Percentiles rank a stretch among this genome's conserved stretches.
phyloP scores from a whole-genome alignment of 73 alveolate genomes.

The Uronychia binucleata region DNA sequence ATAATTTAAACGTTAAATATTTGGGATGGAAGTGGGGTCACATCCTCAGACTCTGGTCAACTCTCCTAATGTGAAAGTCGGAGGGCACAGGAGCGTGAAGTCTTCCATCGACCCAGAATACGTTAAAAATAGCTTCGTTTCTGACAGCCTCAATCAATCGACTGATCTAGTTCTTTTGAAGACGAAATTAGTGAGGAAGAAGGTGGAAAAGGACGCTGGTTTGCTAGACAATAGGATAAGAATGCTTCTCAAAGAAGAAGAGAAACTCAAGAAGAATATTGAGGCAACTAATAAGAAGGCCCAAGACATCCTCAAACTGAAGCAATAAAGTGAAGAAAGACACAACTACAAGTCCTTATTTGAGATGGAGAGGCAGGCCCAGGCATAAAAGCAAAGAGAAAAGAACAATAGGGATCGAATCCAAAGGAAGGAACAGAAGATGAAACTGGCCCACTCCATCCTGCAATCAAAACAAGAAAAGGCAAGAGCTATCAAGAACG shows the following conservation, averaged over 20 bases:
- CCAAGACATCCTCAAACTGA: not conserved
- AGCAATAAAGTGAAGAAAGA: conserved; percentile 16
- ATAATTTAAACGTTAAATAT: no score
- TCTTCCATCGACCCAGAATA: no score
- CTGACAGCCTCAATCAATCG: not conserved
- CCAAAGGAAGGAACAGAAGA: not conserved
- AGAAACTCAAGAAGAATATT: conserved; percentile 11
- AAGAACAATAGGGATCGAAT: not conserved
- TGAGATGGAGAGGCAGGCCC: no score
- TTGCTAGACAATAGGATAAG: conserved; percentile 14
- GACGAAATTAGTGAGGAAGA: not conserved
- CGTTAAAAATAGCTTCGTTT: no score
- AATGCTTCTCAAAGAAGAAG: conserved; percentile 19
- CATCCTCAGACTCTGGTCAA: no score
- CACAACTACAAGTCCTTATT: not conserved
- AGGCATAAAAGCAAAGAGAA: not conserved
- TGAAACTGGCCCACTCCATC: not conserved
- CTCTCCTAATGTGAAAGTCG: no score
- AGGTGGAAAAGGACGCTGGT: not conserved
- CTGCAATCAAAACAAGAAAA: no score
- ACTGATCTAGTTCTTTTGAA: not conserved
- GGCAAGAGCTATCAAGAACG: no score
- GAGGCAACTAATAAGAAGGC: conserved; percentile 32
- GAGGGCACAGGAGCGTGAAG: no score
- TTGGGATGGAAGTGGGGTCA: no score